Evolutionary conservation across 495 filamentous ascomycete species (phyloP).

Genomic region (Penicillium subrubescens): DNA sequence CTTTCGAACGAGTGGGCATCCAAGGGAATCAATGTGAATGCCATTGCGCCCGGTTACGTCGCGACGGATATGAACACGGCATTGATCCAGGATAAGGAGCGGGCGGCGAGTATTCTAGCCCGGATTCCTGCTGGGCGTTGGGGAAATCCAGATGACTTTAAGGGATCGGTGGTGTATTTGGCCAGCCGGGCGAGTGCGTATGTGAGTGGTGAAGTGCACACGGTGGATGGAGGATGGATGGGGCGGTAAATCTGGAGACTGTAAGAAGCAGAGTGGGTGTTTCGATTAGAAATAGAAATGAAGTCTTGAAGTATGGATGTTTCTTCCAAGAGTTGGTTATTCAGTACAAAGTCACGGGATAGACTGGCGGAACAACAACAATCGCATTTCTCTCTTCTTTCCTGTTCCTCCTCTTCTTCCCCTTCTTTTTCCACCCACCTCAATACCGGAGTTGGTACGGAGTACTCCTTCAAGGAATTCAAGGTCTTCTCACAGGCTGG

Average conservation of each 20-base stretch:
- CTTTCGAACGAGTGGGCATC: conserved; percentile 77
- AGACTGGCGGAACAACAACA: background rate
- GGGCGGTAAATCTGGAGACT: conserved; percentile 54
- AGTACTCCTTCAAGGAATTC: background rate
- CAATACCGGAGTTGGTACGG: background rate
- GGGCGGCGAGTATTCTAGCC: conserved; percentile 67
- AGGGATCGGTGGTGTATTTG: conserved; percentile 41
- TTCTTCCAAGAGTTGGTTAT: background rate
- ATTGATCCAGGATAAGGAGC: conserved; percentile 63
- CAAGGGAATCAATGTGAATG: conserved; percentile 71
- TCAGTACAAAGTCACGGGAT: background rate
- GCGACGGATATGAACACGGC: conserved; percentile 87
- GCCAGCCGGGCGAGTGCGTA: conserved; percentile 66
- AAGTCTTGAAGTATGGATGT: too few relatives aligned
- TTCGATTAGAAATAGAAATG: too few relatives aligned
- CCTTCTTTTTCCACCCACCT: background rate
- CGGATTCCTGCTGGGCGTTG: conserved; percentile 82
- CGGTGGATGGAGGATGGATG: conserved; percentile 92
- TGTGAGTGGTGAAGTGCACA: conserved; percentile 74
- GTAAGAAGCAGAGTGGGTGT: background rate
- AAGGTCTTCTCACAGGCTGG: too few relatives aligned
- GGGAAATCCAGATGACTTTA: conserved; percentile 41
- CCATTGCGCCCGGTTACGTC: conserved; percentile 74
- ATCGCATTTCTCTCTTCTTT: background rate
- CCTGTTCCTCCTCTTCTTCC: background rate